phyloP scores from a whole-genome alignment of 2,329 filamentous ascomycete genomes.

The Trichoderma pleuroti region DNA sequence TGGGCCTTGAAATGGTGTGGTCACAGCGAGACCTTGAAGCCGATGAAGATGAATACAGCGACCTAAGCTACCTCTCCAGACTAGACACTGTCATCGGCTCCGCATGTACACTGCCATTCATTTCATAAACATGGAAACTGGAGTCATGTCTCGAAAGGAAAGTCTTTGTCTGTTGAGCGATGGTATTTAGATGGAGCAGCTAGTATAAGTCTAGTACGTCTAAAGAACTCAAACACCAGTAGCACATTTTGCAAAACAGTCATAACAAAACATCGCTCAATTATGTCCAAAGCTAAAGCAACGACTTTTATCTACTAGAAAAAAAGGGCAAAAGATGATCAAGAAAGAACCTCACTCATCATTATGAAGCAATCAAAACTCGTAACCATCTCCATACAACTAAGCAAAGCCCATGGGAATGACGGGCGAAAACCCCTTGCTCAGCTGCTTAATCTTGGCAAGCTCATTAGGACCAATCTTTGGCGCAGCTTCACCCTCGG shows the following conservation, averaged over 20 bases:
- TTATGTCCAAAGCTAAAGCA: neutral
- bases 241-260: neutral
- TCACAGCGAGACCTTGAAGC: conserved; percentile 2
- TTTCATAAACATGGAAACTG: neutral
- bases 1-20: neutral
- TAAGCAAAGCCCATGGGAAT: neutral
- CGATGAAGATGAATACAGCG: neutral
- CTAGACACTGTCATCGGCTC: neutral
- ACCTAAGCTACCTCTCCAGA: neutral
- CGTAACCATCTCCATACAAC: neutral
- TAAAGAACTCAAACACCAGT: no score
- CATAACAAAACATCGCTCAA: neutral
- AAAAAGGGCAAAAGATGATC: no score
- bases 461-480: neutral
- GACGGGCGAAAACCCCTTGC: neutral
- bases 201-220: no score
- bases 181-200: no score
- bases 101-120: neutral
- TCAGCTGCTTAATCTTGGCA: neutral
- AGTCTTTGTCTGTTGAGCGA: neutral
- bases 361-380: no score
- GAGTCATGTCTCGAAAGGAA: neutral
- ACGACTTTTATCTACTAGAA: neutral
- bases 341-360: no score
- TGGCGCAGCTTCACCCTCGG: neutral